These are phyloP conservation scores for Dryas alaskensis DNA, from an alignment of 306 rosid species.

Conservation along the genomic window DNA sequence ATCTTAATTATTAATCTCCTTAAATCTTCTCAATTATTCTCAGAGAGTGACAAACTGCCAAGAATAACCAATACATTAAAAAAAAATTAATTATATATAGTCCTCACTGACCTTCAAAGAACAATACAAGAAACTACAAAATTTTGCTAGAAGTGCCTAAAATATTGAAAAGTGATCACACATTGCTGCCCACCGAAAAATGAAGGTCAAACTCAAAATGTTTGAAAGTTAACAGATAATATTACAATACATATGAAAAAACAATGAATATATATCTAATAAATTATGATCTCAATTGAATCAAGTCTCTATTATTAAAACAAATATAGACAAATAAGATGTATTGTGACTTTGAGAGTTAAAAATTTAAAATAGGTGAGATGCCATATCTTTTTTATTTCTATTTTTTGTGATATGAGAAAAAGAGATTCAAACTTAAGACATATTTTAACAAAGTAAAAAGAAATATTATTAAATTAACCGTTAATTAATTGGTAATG, in stretches of 20 bases:
- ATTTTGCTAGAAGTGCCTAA: slow-evolving; percentile 2
- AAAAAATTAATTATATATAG: background rate
- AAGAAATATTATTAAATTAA: no score
- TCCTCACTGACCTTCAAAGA: background rate
- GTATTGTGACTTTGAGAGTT: background rate
- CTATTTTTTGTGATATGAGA: no score
- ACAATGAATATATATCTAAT: no score
- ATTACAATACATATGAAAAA: background rate
- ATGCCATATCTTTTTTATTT: background rate
- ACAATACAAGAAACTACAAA: background rate
- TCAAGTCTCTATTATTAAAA: background rate
- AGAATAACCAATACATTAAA: background rate
- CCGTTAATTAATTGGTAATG: no score
- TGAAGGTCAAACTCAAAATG: slow-evolving; percentile 13
- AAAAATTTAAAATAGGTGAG: background rate
- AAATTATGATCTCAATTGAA: no score
- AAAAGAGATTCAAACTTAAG: no score
- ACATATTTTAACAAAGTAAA: no score
- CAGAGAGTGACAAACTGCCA: slow-evolving; percentile 28
- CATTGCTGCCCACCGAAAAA: slow-evolving; percentile 12
- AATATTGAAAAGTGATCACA: background rate
- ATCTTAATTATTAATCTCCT: slow-evolving; percentile 1
- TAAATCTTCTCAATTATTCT: background rate
- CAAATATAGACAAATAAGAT: background rate
- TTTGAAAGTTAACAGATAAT: background rate